These are phyloP conservation scores for Mycena citricolor DNA, from an alignment of 1,284 basidiomycete genomes.

Conservation along the genomic window DNA sequence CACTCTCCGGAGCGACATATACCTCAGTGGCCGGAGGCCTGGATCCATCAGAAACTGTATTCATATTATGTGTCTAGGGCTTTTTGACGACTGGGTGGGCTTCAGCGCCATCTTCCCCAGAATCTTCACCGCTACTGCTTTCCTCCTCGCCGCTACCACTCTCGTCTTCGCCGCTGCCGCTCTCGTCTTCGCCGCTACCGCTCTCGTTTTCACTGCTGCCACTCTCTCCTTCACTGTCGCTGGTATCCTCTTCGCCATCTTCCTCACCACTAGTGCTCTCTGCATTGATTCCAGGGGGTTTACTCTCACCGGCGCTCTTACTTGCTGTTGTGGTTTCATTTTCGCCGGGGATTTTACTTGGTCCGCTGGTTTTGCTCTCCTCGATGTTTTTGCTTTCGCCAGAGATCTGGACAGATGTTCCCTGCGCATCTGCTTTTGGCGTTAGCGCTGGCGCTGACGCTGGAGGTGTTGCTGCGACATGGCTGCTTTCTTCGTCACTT, in stretches of 20 bases:
- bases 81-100: slow-evolving; percentile 49
- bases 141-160: slow-evolving; percentile 26
- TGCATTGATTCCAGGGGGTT: slow-evolving; percentile 49
- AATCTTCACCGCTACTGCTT: slow-evolving; percentile 11
- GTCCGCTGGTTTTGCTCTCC: too few species aligned
- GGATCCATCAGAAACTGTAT: too few species aligned
- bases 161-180: slow-evolving; percentile 27
- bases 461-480: too few species aligned
- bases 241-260: slow-evolving; percentile 22
- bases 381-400: too few species aligned
- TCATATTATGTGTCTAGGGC: slow-evolving; percentile 20
- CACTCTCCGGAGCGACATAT: too few species aligned
- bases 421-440: too few species aligned
- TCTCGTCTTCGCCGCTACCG: slow-evolving; percentile 13
- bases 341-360: too few species aligned
- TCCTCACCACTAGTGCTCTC: slow-evolving; percentile 21
- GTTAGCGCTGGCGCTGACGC: too few species aligned
- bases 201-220: slow-evolving; percentile 28
- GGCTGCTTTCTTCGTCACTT: too few species aligned
- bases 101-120: neutral
- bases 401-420: too few species aligned
- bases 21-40: too few species aligned
- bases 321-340: neutral
- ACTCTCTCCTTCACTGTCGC: slow-evolving; percentile 28
- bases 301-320: slow-evolving; percentile 27